A percentile compares a stretch with the other conserved stretches of the same genome.
Evolutionary conservation across 257 asterid genomes (phyloP).

Genomic region (Catharanthus roseus): DNA sequence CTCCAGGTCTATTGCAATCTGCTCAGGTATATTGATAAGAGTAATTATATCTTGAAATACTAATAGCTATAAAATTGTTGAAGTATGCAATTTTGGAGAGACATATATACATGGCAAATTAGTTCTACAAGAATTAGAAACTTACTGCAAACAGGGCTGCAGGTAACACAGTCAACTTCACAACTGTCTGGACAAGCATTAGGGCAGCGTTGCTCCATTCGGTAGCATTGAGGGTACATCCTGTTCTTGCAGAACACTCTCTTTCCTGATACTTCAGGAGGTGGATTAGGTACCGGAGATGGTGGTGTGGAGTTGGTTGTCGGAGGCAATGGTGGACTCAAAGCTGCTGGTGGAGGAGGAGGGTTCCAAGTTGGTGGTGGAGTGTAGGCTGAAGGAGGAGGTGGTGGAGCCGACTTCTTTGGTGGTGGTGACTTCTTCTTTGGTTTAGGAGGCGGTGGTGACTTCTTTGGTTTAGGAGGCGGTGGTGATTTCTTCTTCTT

Average conservation of each 20-base stretch:
- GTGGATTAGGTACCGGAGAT: conserved; percentile 2
- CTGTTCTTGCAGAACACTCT: conserved; percentile 23
- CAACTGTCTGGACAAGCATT: conserved; percentile 20
- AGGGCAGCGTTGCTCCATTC: conserved; percentile 25
- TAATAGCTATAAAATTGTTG: not conserved
- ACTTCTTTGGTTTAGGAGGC: not conserved
- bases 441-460: conserved; percentile 8
- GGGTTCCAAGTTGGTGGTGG: conserved; percentile 21
- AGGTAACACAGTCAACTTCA: conserved; percentile 29
- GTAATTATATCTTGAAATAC: not conserved
- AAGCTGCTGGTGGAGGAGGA: conserved; percentile 24
- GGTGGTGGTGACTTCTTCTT: not conserved
- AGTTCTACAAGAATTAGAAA: not conserved
- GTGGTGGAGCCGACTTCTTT: not conserved
- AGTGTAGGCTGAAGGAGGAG: conserved; percentile 14
- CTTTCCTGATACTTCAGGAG: conserved; percentile 35
- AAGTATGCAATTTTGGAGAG: not conserved
- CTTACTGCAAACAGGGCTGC: conserved; percentile 53
- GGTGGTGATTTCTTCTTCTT: not conserved
- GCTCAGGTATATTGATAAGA: not conserved
- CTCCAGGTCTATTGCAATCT: conserved; percentile 18
- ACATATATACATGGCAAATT: not conserved
- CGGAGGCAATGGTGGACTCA: not conserved
- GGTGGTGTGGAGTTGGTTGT: conserved; percentile 13
- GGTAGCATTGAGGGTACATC: conserved; percentile 18